phyloP scores from a whole-genome alignment of 805 yeast genomes.

The Pichia kluyveri region DNA sequence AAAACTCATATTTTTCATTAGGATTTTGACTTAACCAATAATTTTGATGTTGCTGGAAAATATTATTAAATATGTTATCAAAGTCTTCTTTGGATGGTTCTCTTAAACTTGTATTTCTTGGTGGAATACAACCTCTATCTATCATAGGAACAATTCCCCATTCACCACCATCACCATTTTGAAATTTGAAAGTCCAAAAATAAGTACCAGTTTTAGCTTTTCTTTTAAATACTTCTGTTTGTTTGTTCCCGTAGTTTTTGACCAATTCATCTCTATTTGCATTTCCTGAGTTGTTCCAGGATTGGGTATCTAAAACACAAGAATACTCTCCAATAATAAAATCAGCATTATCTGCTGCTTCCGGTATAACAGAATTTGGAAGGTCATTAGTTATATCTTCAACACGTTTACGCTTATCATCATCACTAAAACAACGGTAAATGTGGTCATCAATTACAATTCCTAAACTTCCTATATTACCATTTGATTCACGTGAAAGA shows the following conservation, averaged over 20 bases:
- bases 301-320: constrained; percentile 67
- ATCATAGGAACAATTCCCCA: constrained; percentile 87
- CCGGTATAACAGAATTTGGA: constrained; percentile 38
- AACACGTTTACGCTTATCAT: constrained; percentile 59
- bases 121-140: constrained; percentile 48
- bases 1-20: constrained; percentile 63
- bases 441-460: constrained; percentile 77
- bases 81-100: constrained; percentile 34
- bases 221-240: constrained; percentile 36
- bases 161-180: constrained; percentile 89
- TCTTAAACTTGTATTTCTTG: constrained; percentile 14
- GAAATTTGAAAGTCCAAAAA: constrained; percentile 89
- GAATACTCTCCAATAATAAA: constrained; percentile 84
- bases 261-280: constrained; percentile 46
- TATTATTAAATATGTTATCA: constrained; percentile 30
- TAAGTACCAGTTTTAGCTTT: constrained; percentile 64
- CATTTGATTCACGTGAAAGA: constrained; percentile 37
- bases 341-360: constrained; percentile 42
- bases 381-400: constrained; percentile 54
- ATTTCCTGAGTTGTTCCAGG: constrained; percentile 51
- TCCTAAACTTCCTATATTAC: constrained; percentile 36
- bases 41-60: constrained; percentile 38
- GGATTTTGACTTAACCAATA: constrained; percentile 63
- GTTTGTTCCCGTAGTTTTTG: constrained; percentile 49
- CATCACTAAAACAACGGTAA: constrained; percentile 77